These are phyloP conservation scores for Mycena albidolilacea DNA, from an alignment of 768 basidiomycete species.

Conservation along the genomic window DNA sequence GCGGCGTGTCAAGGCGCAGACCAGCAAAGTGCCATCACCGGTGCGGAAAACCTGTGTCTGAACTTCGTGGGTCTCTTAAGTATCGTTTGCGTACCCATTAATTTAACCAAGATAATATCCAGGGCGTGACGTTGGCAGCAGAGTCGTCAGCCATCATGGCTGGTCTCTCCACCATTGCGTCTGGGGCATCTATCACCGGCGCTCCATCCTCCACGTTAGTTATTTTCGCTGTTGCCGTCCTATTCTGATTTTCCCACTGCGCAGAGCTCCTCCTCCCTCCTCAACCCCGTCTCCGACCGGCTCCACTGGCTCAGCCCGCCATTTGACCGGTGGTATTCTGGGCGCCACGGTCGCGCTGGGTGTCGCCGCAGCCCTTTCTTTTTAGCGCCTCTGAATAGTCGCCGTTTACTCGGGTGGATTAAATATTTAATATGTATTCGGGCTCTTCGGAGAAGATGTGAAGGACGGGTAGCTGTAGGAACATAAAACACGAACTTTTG, in stretches of 20 bases:
- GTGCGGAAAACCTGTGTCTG: slow-evolving; percentile 31
- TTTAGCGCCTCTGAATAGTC: neutral
- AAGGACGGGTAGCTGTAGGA: too few relatives aligned
- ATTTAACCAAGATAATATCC: neutral
- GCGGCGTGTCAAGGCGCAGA: slow-evolving; percentile 28
- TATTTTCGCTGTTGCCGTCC: neutral
- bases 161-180: slow-evolving; percentile 21
- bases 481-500: too few relatives aligned
- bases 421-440: too few relatives aligned
- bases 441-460: too few relatives aligned
- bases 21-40: slow-evolving; percentile 27
- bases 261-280: slow-evolving; percentile 2
- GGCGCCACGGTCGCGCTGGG: neutral
- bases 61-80: slow-evolving; percentile 51
- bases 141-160: slow-evolving; percentile 27
- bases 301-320: slow-evolving; percentile 2
- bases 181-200: slow-evolving; percentile 12
- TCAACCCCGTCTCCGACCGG: slow-evolving; percentile 2
- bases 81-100: slow-evolving; percentile 56
- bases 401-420: neutral
- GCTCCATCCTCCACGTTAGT: slow-evolving; percentile 13
- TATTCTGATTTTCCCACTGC: neutral
- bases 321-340: neutral
- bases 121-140: slow-evolving; percentile 32
- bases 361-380: slow-evolving; percentile 13